These are phyloP conservation scores for Auriscalpium vulgare DNA, from an alignment of 768 basidiomycete species.

Conservation along the genomic window DNA sequence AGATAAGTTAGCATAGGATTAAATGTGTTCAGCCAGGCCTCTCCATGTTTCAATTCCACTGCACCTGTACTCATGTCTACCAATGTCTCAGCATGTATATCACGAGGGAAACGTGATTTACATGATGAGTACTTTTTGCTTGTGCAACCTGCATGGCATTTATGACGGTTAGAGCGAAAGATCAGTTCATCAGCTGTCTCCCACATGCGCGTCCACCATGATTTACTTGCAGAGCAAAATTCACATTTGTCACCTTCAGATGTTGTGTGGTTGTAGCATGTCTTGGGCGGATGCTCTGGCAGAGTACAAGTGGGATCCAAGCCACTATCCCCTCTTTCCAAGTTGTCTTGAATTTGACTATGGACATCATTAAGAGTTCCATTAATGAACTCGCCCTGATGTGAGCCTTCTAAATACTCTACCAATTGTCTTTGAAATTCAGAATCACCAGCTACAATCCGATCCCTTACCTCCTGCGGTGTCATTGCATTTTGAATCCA, in stretches of 20 bases:
- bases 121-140: constrained; percentile 25
- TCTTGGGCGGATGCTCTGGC: no score
- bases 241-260: no score
- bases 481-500: constrained; percentile 8
- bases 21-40: constrained; percentile 31
- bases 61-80: constrained; percentile 25
- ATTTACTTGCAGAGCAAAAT: not conserved
- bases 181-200: constrained; percentile 3
- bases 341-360: not conserved
- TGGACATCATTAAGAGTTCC: not conserved
- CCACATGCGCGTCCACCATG: not conserved
- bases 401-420: constrained; percentile 7
- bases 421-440: constrained; percentile 8
- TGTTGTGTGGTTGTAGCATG: no score
- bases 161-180: constrained; percentile 5
- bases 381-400: constrained; percentile 8
- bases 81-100: constrained; percentile 15
- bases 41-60: constrained; percentile 22
- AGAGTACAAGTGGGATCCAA: no score
- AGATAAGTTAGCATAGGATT: constrained; percentile 25
- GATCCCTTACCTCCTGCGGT: constrained; percentile 15
- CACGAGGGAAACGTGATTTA: constrained; percentile 28
- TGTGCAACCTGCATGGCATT: constrained; percentile 19
- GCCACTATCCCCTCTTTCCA: no score
- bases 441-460: constrained; percentile 5